phyloP scores from a whole-genome alignment of 2,329 filamentous ascomycete genomes.

The Whalleya microplaca region DNA sequence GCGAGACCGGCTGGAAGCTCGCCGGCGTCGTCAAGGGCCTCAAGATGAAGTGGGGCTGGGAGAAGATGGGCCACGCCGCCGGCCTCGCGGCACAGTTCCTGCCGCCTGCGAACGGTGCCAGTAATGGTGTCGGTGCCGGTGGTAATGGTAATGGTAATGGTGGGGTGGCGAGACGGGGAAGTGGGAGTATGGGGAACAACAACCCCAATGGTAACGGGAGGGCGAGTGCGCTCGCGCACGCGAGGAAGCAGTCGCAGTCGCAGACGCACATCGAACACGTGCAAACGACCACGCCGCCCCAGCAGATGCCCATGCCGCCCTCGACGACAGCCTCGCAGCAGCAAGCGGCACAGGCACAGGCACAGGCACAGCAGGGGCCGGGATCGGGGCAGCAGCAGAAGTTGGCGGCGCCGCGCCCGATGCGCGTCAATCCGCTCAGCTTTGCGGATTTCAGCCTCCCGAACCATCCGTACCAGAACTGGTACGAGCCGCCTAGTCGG shows the following conservation, averaged over 20 bases:
- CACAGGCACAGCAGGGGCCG: conserved; percentile 28
- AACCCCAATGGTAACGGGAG: conserved; percentile 4
- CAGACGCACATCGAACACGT: conserved; percentile 23
- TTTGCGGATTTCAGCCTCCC: conserved; percentile 77
- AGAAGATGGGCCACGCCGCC: conserved; percentile 41
- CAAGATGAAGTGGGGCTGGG: conserved; percentile 79
- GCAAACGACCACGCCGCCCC: conserved; percentile 22
- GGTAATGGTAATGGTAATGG: conserved; percentile 8
- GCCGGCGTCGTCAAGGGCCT: conserved; percentile 73
- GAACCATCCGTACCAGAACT: conserved; percentile 80
- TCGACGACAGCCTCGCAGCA: not conserved
- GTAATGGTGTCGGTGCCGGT: conserved; percentile 4
- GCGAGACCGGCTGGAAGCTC: conserved; percentile 79
- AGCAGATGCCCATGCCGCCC: conserved; percentile 27
- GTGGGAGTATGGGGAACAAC: conserved; percentile 23
- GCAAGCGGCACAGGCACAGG: conserved; percentile 23
- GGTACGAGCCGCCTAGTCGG: conserved; percentile 74
- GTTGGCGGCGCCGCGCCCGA: conserved; percentile 35
- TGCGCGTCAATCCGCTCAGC: conserved; percentile 69
- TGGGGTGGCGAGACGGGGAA: conserved; percentile 7
- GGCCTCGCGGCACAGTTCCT: conserved; percentile 33
- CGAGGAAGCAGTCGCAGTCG: conserved; percentile 22
- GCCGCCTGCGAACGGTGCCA: conserved; percentile 8
- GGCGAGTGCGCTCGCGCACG: not conserved
- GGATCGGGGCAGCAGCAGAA: conserved; percentile 24